Conservation (phyloP, 2,329 filamentous ascomycete species). For the Emericellopsis cladophorae region DNA sequence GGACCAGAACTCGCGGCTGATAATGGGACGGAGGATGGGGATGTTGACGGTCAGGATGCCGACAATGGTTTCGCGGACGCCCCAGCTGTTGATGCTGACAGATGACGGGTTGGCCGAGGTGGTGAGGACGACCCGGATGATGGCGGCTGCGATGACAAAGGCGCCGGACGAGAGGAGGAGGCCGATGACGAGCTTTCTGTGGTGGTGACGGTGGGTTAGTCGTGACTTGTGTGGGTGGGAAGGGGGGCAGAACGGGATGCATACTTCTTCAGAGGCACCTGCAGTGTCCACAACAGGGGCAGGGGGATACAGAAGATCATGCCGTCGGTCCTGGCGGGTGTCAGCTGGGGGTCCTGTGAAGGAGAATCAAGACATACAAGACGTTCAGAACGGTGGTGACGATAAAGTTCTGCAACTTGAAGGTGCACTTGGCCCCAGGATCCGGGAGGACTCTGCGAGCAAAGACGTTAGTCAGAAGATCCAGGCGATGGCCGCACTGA, state of each 20-base stretch:
- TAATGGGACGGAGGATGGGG: slow-evolving; percentile 3
- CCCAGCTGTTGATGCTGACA: slow-evolving; percentile 12
- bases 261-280: slow-evolving; percentile 8
- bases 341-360: not conserved
- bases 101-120: slow-evolving; percentile 10
- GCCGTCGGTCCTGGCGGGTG: slow-evolving; percentile 4
- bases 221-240: not conserved
- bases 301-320: slow-evolving; percentile 9
- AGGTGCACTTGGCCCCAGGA: slow-evolving; percentile 6
- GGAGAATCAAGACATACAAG: slow-evolving; percentile 5
- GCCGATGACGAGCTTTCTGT: slow-evolving; percentile 10
- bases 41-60: slow-evolving; percentile 20
- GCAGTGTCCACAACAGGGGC: slow-evolving; percentile 8
- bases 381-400: slow-evolving; percentile 10
- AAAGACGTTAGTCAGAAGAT: too few relatives aligned
- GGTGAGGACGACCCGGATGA: slow-evolving; percentile 9
- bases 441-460: not conserved
- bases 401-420: slow-evolving; percentile 9
- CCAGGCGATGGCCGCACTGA: not conserved
- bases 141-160: slow-evolving; percentile 13
- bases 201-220: not conserved
- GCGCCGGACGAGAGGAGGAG: slow-evolving; percentile 12
- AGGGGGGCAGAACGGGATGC: not conserved
- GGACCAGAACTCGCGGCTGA: slow-evolving; percentile 2
- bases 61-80: slow-evolving; percentile 18